Percentiles rank a stretch among this genome's conserved stretches.
Evolutionary conservation across 176 grass and related monocot species (phyloP).

Genomic region (Triticum monococcum): DNA sequence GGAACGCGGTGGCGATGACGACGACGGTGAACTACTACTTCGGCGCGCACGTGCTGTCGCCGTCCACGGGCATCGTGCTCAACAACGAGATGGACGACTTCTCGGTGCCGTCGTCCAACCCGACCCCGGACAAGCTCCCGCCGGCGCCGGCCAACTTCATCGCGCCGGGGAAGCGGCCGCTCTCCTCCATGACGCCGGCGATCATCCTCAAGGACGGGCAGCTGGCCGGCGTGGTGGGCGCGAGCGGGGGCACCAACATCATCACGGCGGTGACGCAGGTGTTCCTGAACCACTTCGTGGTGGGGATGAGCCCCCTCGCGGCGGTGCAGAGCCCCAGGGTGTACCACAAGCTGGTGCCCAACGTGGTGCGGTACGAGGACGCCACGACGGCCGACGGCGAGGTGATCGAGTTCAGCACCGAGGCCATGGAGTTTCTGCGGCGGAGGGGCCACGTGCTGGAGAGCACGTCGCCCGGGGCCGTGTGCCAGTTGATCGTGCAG

Average conservation of each 20-base stretch:
- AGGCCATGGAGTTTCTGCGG: conserved; percentile 51
- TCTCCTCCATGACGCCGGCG: conserved; percentile 84
- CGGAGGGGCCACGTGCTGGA: conserved; percentile 43
- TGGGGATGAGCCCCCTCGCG: conserved; percentile 67
- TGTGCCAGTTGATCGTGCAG: conserved; percentile 81
- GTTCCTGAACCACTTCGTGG: conserved; percentile 84
- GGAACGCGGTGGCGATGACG: conserved; percentile 85
- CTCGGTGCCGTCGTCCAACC: conserved; percentile 50
- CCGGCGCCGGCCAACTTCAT: conserved; percentile 92
- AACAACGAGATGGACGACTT: conserved; percentile 99
- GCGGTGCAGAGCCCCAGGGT: conserved; percentile 78
- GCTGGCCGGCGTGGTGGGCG: conserved; percentile 76
- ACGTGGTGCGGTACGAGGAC: conserved; percentile 74
- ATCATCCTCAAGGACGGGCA: conserved; percentile 76
- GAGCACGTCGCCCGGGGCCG: conserved; percentile 28
- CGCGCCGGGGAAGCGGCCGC: conserved; percentile 55
- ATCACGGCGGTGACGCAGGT: conserved; percentile 62
- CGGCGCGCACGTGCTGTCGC: conserved; percentile 63
- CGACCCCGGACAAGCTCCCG: conserved; percentile 56
- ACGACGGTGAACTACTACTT: conserved; percentile 74
- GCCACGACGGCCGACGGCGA: conserved; percentile 56
- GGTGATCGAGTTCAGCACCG: conserved; percentile 42
- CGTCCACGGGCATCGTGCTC: conserved; percentile 80
- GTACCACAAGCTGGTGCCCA: conserved; percentile 79
- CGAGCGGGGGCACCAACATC: conserved; percentile 72